Evolutionary conservation across 2,329 filamentous ascomycete species (phyloP), one percentile per base, ranked within the genome.

Genomic region (Coleophoma eucalyptorum): DNA sequence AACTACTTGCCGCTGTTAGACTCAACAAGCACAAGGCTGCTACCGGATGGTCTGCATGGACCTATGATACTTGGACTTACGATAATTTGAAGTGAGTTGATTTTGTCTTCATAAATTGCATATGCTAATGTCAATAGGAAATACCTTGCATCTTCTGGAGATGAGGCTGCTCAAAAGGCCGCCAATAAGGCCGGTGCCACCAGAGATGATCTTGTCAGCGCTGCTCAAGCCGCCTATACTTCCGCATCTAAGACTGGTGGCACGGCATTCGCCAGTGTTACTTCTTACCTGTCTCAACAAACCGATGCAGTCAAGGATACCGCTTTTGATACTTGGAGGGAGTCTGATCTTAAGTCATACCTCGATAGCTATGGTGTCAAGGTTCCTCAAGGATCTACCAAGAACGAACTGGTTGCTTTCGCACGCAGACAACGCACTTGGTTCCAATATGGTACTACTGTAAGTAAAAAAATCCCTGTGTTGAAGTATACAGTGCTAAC

Each of bases 301-400:
- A 89, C 88, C 4, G 78, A 79, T 50, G 65, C 79, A 10, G 86
- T 77, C 44, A 90, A 89, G 72, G 74, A 82, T 44, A 75, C 69
- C 20, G 74, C 80, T 1, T 93, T 93, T 56, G 83, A 90, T 48
- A 81, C 80, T 1, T 93, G 89, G 89, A 87, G 76, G 20, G 73
- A 77, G 46, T 78, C 75, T 38, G 60, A 93, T 21, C 74, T 94
- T 55, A 92, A 93, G 75, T 73, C 80, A 1, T 93, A 92, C 63
- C 79, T 93, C 6, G 89, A 93, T 65, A 87, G 83, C 55, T 93
- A 90, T 57, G 89, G 89, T 35, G 73, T 93, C 38, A 51, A 57
- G 2, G 62, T 62, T 37, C 62, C 60, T 42, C 62, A 67, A 57
- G 63, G 55, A 5, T 62, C 60, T n/a, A 60, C 52, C 32, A 62